Percentiles rank a stretch among this genome's conserved stretches.
Conservation (phyloP, 2,329 filamentous ascomycete genomes). For the Thermomyces lanuginosus region DNA sequence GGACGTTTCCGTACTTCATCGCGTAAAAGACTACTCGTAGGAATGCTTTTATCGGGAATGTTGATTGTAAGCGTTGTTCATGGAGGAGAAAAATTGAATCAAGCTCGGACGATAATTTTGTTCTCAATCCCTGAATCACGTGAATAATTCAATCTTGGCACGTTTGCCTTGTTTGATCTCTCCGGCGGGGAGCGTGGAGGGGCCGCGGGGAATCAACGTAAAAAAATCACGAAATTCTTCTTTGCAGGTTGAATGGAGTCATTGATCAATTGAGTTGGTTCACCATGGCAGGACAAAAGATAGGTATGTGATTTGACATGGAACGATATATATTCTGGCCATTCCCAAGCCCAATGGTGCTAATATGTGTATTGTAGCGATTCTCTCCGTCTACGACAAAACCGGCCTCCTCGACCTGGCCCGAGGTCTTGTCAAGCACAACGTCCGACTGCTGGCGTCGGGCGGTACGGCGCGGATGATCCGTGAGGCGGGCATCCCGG, state of each 20-base stretch:
- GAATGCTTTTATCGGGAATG: constrained; percentile 43
- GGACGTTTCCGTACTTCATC: constrained; percentile 43
- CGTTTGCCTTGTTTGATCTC: no score
- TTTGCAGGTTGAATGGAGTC: no score
- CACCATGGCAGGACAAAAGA: no score
- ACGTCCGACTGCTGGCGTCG: constrained; percentile 84
- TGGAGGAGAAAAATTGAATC: constrained; percentile 25
- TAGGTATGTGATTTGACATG: constrained; percentile 19
- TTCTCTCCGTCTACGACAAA: constrained; percentile 98
- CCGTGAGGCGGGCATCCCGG: constrained; percentile 83
- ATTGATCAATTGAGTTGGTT: no score
- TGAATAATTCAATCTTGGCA: no score
- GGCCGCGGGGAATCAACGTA: no score
- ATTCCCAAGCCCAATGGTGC: background rate
- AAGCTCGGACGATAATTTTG: constrained; percentile 12
- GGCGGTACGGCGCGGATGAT: constrained; percentile 95
- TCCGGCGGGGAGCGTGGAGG: no score
- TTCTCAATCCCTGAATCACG: no score
- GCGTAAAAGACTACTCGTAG: constrained; percentile 30
- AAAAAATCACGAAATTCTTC: no score
- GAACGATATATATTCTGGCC: constrained; percentile 6
- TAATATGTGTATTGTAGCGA: constrained; percentile 39
- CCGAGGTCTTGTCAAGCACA: constrained; percentile 73
- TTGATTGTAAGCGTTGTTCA: constrained; percentile 41
- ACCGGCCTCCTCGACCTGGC: constrained; percentile 84